A percentile compares a stretch with the other conserved stretches of the same genome.
Conservation (phyloP, 768 basidiomycete genomes). For the Lentinus tigrinus region DNA sequence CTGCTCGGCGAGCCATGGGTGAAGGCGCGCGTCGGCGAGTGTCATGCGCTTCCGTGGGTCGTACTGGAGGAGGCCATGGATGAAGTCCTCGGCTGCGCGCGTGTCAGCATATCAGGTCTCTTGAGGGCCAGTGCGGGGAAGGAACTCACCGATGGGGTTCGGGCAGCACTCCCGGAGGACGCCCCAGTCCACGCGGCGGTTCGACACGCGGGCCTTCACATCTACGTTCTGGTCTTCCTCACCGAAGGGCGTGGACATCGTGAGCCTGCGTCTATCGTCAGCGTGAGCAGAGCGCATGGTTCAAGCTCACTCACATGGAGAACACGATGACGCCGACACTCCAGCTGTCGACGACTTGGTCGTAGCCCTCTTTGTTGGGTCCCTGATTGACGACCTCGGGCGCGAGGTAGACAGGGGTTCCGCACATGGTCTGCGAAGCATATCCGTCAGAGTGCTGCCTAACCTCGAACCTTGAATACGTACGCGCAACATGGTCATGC, state of each 20-base stretch:
- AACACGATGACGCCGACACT: constrained; percentile 94
- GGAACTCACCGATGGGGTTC: constrained; percentile 46
- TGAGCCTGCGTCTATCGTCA: constrained; percentile 50
- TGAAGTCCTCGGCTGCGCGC: constrained; percentile 62
- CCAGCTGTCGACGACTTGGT: constrained; percentile 92
- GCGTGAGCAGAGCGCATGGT: neutral
- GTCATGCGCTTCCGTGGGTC: constrained; percentile 72
- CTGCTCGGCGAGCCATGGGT: constrained; percentile 66
- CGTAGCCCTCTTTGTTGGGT: constrained; percentile 68
- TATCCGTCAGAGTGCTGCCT: too few relatives aligned
- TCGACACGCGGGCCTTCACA: constrained; percentile 58
- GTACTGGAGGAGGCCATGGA: constrained; percentile 59
- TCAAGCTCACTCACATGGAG: constrained; percentile 63
- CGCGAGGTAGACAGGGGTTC: constrained; percentile 92
- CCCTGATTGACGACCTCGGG: constrained; percentile 81
- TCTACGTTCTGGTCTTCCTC: constrained; percentile 65
- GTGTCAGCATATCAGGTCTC: neutral
- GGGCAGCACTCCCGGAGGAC: constrained; percentile 40
- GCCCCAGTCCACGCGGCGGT: constrained; percentile 63
- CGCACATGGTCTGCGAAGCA: constrained; percentile 79
- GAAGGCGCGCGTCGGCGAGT: constrained; percentile 61
- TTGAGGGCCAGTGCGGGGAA: neutral
- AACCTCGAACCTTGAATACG: too few relatives aligned
- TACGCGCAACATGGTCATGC: constrained; percentile 73
- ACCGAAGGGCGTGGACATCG: constrained; percentile 76